Evolutionary conservation across 371 early-diverging fungal genomes (phyloP), one percentile per base, ranked within the genome.

Genomic region (Mucor velutinosus): DNA sequence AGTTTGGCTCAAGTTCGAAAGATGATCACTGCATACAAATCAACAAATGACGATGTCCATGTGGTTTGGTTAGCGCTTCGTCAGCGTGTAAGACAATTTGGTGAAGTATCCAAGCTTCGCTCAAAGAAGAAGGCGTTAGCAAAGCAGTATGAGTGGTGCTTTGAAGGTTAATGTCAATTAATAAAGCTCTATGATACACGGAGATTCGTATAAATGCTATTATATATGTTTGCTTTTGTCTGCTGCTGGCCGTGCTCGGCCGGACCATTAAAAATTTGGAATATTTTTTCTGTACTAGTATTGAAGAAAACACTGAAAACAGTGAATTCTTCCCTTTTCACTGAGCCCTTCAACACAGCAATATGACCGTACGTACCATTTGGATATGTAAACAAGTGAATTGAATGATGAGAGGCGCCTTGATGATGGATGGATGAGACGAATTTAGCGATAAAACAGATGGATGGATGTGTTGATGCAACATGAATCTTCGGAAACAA

Each of bases 91-190:
- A 71, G 70, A 39, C 61, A 75, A 21, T 75, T 79, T 57, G 72
- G 70, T 15, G 76, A 79, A 60, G 66, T 73, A 4, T 64, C 76
- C 8, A 75, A 72, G 33, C 49, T 74, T 7, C 65, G 72, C 37
- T 71, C 76, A 41, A 72, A 78, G 10, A 69, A 70, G 29, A 75
- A 73, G 56, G 71, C 70, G 25, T 66, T 78, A 15, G 78, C 76
- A 33, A 78, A 78, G 25, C 81, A 81, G 41, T 81, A 70, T 66
- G 79, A 81, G 67, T 81, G 81, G 81, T 61, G 61, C 14, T 65
- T 67, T 56, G 67, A 67, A 55, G 67, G 66, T 56, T 64, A 57
- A 30, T 7, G 27, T 14, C 32, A 29, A 59, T 59, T 12, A 58
- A 58, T 15, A 21, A 58, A 33, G 33, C n/a, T 30, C 11, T 35